Conservation (phyloP, 2,329 filamentous ascomycete species). For the Microascus cirrosus region DNA sequence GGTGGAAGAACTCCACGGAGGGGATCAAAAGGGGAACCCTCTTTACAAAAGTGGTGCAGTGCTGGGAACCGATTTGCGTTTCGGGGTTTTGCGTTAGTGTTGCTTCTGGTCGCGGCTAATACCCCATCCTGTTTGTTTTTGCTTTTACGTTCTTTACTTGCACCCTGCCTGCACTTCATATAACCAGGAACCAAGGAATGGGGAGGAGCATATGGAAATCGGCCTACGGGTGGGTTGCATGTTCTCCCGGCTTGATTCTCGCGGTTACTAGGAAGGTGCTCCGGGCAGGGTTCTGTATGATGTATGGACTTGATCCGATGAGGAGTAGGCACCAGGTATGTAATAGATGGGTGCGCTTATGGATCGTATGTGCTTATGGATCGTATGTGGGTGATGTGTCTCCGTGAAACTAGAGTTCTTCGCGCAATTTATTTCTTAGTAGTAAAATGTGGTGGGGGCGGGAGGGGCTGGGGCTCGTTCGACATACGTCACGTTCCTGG, state of each 20-base stretch:
- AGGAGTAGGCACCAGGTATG: background rate
- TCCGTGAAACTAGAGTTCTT: background rate
- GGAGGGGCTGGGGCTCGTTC: too few relatives aligned
- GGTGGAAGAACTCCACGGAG: background rate
- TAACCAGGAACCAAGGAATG: background rate
- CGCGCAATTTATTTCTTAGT: background rate
- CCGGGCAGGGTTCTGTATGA: background rate
- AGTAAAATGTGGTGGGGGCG: too few relatives aligned
- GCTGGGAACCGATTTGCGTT: background rate
- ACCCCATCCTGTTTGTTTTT: background rate
- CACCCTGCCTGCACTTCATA: background rate
- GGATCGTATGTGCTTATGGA: background rate
- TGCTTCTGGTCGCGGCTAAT: slow-evolving; percentile 1
- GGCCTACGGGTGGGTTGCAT: background rate
- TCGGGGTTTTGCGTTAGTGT: background rate
- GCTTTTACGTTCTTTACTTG: background rate
- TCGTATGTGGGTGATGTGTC: background rate
- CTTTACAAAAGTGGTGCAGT: background rate
- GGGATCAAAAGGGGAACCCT: background rate
- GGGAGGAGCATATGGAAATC: background rate
- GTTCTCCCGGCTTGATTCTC: background rate
- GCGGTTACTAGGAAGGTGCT: background rate
- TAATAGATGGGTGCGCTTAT: background rate
- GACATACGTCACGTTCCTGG: too few relatives aligned
- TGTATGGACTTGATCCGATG: background rate